Evolutionary conservation across 2,329 filamentous ascomycete genomes (phyloP), one percentile per base, ranked within the genome.

Genomic region (Claviceps humidiphila): DNA sequence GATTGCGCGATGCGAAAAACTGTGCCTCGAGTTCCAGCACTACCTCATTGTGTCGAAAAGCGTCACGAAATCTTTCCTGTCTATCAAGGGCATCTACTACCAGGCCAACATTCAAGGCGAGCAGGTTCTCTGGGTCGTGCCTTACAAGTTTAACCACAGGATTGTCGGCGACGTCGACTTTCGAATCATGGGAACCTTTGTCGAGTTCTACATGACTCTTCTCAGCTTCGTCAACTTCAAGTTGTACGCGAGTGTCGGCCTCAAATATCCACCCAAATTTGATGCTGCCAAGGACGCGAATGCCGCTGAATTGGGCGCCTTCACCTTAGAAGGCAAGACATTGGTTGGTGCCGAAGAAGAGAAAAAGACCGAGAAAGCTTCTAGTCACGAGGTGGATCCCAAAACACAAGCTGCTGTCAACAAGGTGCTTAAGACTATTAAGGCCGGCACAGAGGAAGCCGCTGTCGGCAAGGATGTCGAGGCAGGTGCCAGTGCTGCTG

Each of bases 11-110:
- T 98, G 93, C 74, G 90, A 97, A 73, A 84, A 89, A 52, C 74
- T 98, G 51, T 91, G 85, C 62, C 84, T 91, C 68, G 93, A 98
- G 72, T 98, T 98, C 69, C 87, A 97, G 72, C 93, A 97, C 74
- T 98, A 95, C 70, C 78, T 98, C 57, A 98, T 98, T 65, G 80
- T 84, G 47, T 94, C 91, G 43, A 82, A 95, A 71, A 89, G 87
- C 61, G 74, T 98, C 60, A 86, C 88, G 64, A 97, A 96, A 74
- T 95, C 90, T 0, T 98, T 98, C 74, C 73, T 98, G 58, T 95
- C 89, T 1, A 97, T 98, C 72, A 98, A 98, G 77, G 93, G 93
- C 56, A 97, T 98, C 63, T 98, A 98, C 74, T 98, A 97, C 71
- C 91, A 97, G 72, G 93, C 91, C 24, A 96, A 85, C 50, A 94